Conservation (phyloP, 164 flowering plant genomes). For the grape (Vitis vinifera) region DNA sequence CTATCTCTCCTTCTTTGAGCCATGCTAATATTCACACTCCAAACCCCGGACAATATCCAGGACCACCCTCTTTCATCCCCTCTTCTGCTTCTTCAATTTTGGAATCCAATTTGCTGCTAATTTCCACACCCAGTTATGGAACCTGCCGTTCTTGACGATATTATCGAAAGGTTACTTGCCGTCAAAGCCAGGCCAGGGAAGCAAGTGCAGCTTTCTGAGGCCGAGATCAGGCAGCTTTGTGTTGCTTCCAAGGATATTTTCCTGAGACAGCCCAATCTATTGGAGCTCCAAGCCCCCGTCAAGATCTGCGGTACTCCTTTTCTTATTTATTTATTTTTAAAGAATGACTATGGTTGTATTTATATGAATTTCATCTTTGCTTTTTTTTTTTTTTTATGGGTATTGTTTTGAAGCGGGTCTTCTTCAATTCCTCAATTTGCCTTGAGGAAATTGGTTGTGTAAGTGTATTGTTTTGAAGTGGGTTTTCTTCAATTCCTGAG, state of each 20-base stretch:
- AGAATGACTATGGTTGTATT: neutral
- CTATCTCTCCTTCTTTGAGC: no score
- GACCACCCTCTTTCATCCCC: neutral
- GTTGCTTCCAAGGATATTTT: conserved; percentile 43
- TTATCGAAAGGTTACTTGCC: conserved; percentile 43
- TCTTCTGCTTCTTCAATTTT: neutral
- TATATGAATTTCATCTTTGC: neutral
- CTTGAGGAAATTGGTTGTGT: neutral
- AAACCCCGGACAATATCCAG: no score
- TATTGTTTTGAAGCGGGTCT: neutral
- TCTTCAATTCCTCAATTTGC: neutral
- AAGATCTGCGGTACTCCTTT: conserved; percentile 52
- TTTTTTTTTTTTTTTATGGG: neutral
- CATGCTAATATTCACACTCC: no score
- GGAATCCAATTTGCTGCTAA: neutral
- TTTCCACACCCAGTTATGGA: conserved; percentile 13
- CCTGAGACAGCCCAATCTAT: conserved; percentile 56
- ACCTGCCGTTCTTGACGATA: conserved; percentile 27
- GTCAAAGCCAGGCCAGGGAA: conserved; percentile 43
- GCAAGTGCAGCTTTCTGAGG: conserved; percentile 49
- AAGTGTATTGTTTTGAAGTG: neutral
- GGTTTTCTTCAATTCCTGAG: neutral
- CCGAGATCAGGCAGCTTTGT: conserved; percentile 62
- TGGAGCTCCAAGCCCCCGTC: conserved; percentile 65
- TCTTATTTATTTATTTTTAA: neutral